A percentile compares a stretch with the other conserved stretches of the same genome.
These are phyloP conservation scores for Bipolaris bicolor DNA, from an alignment of 2,329 filamentous ascomycete species.

Conservation along the genomic window DNA sequence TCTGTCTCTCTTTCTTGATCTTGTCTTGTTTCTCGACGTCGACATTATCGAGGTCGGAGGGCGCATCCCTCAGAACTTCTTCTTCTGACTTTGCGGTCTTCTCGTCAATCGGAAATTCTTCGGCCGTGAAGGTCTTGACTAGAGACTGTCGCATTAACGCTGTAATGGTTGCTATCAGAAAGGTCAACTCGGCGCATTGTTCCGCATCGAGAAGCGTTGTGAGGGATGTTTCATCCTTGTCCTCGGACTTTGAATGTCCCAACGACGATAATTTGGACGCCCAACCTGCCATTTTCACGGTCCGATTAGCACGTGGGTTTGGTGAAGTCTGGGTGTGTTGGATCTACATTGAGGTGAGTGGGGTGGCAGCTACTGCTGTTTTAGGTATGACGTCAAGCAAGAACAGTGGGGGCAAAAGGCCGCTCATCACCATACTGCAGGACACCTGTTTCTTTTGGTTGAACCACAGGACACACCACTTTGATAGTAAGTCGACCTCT, in stretches of 20 bases:
- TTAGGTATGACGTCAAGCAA: slow-evolving; percentile 27
- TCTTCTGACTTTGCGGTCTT: slow-evolving; percentile 30
- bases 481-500: too few relatives aligned
- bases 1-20: slow-evolving; percentile 35
- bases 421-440: too few relatives aligned
- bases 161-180: slow-evolving; percentile 56
- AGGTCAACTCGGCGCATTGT: slow-evolving; percentile 55
- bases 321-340: slow-evolving; percentile 3
- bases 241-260: slow-evolving; percentile 38
- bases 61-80: slow-evolving; percentile 31
- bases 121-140: slow-evolving; percentile 49
- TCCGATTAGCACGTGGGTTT: neutral
- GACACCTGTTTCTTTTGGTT: too few relatives aligned
- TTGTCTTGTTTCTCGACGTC: slow-evolving; percentile 43
- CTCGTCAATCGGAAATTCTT: slow-evolving; percentile 29
- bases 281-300: slow-evolving; percentile 34
- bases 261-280: slow-evolving; percentile 45
- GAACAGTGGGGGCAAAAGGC: slow-evolving; percentile 18
- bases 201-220: slow-evolving; percentile 55
- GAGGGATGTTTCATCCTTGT: slow-evolving; percentile 47
- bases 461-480: too few relatives aligned
- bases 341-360: slow-evolving; percentile 1
- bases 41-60: slow-evolving; percentile 27
- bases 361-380: slow-evolving; percentile 13
- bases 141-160: slow-evolving; percentile 56